Base-by-base conservation (phyloP, 2,329 filamentous ascomycete species). In the Scorias spongiosa region DNA sequence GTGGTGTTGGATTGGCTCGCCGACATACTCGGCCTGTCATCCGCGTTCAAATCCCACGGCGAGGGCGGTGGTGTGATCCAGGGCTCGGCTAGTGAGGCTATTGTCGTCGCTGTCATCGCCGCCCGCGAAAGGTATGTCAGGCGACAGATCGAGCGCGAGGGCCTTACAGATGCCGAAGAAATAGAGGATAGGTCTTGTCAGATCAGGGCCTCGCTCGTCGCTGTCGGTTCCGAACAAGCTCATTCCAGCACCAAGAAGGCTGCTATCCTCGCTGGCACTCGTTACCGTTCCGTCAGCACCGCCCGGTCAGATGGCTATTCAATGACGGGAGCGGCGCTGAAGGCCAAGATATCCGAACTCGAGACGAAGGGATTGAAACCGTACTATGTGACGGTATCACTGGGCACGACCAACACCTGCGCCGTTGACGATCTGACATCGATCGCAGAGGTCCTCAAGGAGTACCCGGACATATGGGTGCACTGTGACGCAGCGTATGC, bases 401-500 rank as follows among this genome's bases (percentile, higher is more conserved):
- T 95, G 40, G 89, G 89, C 42, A 89, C 85, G 1, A 96, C 89
- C 1, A 80, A 83, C 48, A 88, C 87, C 1, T 95, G 88, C 59
- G 85, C 86, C 5, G 72, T 89, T 18, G 89, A 96, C 63, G 80
- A 87, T 56, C 83, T 94, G 54, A 70, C 65, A 1, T 78, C 77
- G 49, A 80, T 93, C 54, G 76, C 73, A 12, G 66, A 67, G 5
- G 67, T 79, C 1, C 56, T 74, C 2, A 57, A 60, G 45, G 68
- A 70, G 2, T 74, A 71, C 57, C 72, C 72, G 9, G 64, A 74
- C 46, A 67, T 95, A 43, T 95, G 89, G 88, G 81, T 94, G 15
- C 89, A 96, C 63, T 76, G 95, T 43, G 89, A 96, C 64, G 89
- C 85, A 10, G 89, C 89, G 1, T 95, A 93, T 63, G 89, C 89